Evolutionary conservation across 768 basidiomycete genomes (phyloP).

Genomic region (Suillus cothurnatus): DNA sequence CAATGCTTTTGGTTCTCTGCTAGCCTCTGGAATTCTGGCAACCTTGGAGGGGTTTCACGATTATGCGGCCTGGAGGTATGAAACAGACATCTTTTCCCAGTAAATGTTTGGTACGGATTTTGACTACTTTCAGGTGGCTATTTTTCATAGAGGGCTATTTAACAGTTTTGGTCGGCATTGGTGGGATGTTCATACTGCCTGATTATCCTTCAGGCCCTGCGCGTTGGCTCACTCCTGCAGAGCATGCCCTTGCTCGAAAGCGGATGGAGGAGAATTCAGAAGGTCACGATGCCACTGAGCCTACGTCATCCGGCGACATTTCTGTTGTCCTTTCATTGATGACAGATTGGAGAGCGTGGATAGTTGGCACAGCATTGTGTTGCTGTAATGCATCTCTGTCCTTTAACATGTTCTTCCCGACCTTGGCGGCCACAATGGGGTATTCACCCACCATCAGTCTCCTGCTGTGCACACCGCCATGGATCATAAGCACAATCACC

Average conservation of each 20-base stretch:
- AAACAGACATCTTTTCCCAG: background rate
- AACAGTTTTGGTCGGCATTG: conserved; percentile 50
- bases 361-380: conserved; percentile 63
- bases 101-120: background rate
- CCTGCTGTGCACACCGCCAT: conserved; percentile 75
- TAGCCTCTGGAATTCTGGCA: conserved; percentile 71
- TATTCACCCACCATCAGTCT: conserved; percentile 60
- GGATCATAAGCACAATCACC: conserved; percentile 29
- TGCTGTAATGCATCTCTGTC: conserved; percentile 55
- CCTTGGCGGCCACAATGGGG: conserved; percentile 69
- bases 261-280: conserved; percentile 61
- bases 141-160: conserved; percentile 65
- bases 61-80: conserved; percentile 68
- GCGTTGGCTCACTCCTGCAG: conserved; percentile 56
- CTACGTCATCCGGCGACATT: conserved; percentile 34
- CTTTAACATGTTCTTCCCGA: conserved; percentile 79
- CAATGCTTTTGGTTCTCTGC: conserved; percentile 77
- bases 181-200: conserved; percentile 63
- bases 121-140: conserved; percentile 52
- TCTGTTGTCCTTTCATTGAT: conserved; percentile 57
- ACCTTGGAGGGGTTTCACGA: conserved; percentile 69
- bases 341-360: conserved; percentile 80
- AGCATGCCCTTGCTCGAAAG: conserved; percentile 51
- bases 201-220: conserved; percentile 64
- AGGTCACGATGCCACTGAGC: conserved; percentile 51